Percentiles rank a stretch among this genome's conserved stretches.
Evolutionary conservation across 495 filamentous ascomycete genomes (phyloP).

Genomic region (Xylaria palmicola): DNA sequence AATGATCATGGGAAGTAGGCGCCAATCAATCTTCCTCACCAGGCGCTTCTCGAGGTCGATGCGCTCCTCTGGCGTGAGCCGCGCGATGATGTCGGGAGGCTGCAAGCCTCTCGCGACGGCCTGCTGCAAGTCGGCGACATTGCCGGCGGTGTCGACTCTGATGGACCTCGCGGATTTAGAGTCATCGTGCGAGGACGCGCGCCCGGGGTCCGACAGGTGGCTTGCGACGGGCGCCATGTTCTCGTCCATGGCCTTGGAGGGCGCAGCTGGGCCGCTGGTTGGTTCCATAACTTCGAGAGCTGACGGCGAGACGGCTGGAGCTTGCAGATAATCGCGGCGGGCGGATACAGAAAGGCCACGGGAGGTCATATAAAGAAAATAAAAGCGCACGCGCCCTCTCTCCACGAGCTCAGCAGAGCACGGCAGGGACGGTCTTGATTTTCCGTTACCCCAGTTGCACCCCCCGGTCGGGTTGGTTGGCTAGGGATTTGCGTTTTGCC

Average conservation of each 20-base stretch:
- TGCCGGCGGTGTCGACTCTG: not conserved
- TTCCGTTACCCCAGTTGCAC: not conserved
- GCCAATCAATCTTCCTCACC: constrained; percentile 61
- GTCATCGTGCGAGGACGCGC: not conserved
- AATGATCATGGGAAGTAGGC: constrained; percentile 62
- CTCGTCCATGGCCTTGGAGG: not conserved
- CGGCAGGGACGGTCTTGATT: not conserved
- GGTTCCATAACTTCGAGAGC: constrained; percentile 1
- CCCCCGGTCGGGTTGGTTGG: not conserved
- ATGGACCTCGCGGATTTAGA: not conserved
- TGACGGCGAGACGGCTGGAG: not conserved
- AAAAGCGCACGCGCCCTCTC: not conserved
- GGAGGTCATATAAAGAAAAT: not conserved
- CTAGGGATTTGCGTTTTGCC: not conserved
- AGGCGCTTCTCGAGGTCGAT: constrained; percentile 47
- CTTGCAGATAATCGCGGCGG: not conserved
- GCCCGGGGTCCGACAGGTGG: constrained; percentile 1
- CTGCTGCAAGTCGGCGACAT: constrained; percentile 23
- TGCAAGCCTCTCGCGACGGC: constrained; percentile 30
- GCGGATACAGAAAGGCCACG: not conserved
- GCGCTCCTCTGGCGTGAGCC: constrained; percentile 51
- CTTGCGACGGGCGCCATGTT: not conserved
- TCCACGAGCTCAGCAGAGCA: not conserved
- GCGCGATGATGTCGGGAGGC: constrained; percentile 52
- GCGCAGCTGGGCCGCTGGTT: not conserved